Percentiles rank a stretch among this genome's conserved stretches.
Conservation (phyloP, 331 rosid species). For the Quercus lobata region DNA sequence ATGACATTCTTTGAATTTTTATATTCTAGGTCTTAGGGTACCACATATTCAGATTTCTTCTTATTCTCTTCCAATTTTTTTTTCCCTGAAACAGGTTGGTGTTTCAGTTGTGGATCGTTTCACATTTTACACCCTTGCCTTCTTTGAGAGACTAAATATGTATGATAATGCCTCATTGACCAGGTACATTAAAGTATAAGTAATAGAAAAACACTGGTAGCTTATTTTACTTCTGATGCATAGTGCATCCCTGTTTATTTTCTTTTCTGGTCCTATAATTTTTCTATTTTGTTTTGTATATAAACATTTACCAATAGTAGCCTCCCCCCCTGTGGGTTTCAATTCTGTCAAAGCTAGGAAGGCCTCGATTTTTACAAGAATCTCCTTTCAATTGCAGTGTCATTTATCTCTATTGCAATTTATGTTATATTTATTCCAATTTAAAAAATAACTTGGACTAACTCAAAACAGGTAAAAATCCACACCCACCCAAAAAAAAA, state of each 20-base stretch:
- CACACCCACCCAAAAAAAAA: not conserved
- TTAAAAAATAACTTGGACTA: too few species aligned
- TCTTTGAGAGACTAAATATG: conserved; percentile 92
- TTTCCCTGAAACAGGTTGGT: conserved; percentile 58
- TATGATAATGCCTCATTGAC: conserved; percentile 84
- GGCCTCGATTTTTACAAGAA: not conserved
- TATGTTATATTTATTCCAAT: not conserved
- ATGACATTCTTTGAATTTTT: conserved; percentile 8
- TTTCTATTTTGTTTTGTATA: not conserved
- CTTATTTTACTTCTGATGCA: not conserved
- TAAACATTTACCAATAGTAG: not conserved
- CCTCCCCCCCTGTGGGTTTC: not conserved
- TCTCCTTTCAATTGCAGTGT: not conserved
- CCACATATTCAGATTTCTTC: conserved; percentile 5
- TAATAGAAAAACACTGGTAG: too few species aligned
- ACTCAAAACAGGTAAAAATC: not conserved
- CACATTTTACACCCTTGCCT: conserved; percentile 82
- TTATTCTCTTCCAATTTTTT: not conserved
- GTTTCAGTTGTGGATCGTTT: conserved; percentile 96
- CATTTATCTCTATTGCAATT: not conserved
- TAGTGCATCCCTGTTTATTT: not conserved
- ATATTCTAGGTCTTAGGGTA: not conserved
- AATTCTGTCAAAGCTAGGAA: not conserved
- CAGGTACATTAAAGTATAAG: conserved; percentile 45
- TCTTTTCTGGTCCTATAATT: not conserved